These are phyloP conservation scores for Penicillium nucicola DNA, from an alignment of 495 filamentous ascomycete genomes.

Conservation along the genomic window DNA sequence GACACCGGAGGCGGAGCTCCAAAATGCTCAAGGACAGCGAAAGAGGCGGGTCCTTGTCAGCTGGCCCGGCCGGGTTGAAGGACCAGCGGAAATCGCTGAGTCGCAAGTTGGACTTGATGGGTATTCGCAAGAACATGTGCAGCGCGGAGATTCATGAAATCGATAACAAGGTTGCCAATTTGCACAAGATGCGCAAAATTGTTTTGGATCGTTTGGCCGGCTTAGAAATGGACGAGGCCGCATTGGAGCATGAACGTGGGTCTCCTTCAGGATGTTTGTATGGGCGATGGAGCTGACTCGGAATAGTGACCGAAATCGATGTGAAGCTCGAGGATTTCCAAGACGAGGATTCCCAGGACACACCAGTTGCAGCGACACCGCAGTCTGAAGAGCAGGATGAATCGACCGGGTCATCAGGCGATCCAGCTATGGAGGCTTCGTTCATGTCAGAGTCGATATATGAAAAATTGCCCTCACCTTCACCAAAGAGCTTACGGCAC, in stretches of 20 bases:
- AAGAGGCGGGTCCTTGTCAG: slow-evolving; percentile 51
- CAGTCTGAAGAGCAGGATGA: slow-evolving; percentile 55
- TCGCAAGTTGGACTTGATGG: slow-evolving; percentile 85
- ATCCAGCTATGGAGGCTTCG: slow-evolving; percentile 56
- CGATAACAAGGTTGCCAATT: slow-evolving; percentile 92
- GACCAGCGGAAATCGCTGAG: slow-evolving; percentile 73
- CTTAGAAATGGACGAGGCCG: slow-evolving; percentile 90
- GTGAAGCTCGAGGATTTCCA: slow-evolving; percentile 77
- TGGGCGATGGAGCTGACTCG: slow-evolving; percentile 16
- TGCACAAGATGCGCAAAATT: slow-evolving; percentile 90
- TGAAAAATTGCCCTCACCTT: slow-evolving; percentile 74
- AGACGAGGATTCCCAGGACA: slow-evolving; percentile 69
- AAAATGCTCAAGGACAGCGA: slow-evolving; percentile 65
- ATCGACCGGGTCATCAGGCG: slow-evolving; percentile 46
- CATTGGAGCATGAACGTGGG: slow-evolving; percentile 82
- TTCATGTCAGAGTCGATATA: slow-evolving; percentile 99
- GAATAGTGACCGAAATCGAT: slow-evolving; percentile 74
- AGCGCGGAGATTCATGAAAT: slow-evolving; percentile 94
- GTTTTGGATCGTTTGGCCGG: slow-evolving; percentile 83
- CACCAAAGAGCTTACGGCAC: slow-evolving; percentile 60
- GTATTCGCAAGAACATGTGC: slow-evolving; percentile 95
- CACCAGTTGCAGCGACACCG: slow-evolving; percentile 53
- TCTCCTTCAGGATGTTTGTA: slow-evolving; percentile 7
- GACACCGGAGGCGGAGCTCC: slow-evolving; percentile 66
- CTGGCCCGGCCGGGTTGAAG: slow-evolving; percentile 65